Evolutionary conservation across 1,284 basidiomycete genomes (phyloP), one percentile per base, ranked within the genome.

Genomic region (Moesziomyces antarcticus): DNA sequence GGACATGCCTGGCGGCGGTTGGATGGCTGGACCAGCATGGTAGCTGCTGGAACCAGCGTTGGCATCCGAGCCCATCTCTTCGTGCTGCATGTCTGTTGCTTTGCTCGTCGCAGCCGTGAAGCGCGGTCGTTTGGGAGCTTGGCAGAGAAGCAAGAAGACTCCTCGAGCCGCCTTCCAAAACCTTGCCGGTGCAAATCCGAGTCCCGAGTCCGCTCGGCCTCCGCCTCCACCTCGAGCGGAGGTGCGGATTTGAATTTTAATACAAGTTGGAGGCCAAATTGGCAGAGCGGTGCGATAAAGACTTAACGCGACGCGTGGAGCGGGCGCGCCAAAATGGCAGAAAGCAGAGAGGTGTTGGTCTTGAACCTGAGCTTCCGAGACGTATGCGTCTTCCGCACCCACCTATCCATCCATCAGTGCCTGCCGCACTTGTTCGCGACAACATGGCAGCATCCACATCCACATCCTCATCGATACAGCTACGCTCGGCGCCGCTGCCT

Each of bases 1-100:
- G 45, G 92, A 93, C 65, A 79, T 68, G 57, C 57, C 63, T 1
- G 50, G 73, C 27, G 66, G 71, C 21, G 71, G 50, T 40, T 48
- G 8, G 24, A 63, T 69, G 8, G 62, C 54, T 8, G 66, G 66
- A 9, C 62, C 62, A 1, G 62, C 61, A 55, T 61, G 51, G 11
- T 60, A 56, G 18, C 41, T 43, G 11, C 33, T 18, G 4, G 56
- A 49, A 0, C 20, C 13, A 14, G 24, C 35, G 10, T 30, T 6
- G 0, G 41, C 27, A 10, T 7, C 20, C 6, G 45, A 18, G 18
- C 27, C 45, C 40, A 25, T 43, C 11, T 35, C 22, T 9, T 45
- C 49, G 20, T 35, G 18, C 14, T 42, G 45, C 59, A 63, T 30
- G 30, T 63, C 11, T 69, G 10, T 44, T 37, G 35, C 10, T 6